Conservation (phyloP, 495 filamentous ascomycete species). For the Trichoderma asperelloides region DNA sequence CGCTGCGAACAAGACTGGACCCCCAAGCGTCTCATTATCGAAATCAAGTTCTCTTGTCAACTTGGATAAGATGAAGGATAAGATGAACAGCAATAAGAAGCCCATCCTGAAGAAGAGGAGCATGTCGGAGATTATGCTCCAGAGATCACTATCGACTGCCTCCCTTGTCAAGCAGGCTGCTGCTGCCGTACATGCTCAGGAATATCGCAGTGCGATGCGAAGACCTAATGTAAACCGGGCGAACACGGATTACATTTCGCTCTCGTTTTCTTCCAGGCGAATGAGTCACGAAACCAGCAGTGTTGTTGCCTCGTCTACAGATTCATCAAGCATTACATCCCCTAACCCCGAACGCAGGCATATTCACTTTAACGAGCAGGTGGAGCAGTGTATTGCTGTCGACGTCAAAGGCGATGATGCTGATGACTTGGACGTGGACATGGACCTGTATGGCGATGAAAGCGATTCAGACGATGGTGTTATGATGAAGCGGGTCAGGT, state of each 20-base stretch:
- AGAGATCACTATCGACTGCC: conserved; percentile 80
- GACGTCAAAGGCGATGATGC: conserved; percentile 68
- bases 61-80: not conserved
- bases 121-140: conserved; percentile 91
- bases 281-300: conserved; percentile 49
- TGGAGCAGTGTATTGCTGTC: conserved; percentile 91
- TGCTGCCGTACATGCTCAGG: conserved; percentile 83
- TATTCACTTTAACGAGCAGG: conserved; percentile 94
- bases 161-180: conserved; percentile 90
- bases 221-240: conserved; percentile 42
- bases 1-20: conserved; percentile 42
- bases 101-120: conserved; percentile 95
- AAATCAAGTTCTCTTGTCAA: conserved; percentile 73
- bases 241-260: conserved; percentile 57
- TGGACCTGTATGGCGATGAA: conserved; percentile 44
- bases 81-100: conserved; percentile 47
- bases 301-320: conserved; percentile 44
- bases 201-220: conserved; percentile 40
- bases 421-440: conserved; percentile 50
- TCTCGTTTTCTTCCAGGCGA: conserved; percentile 46
- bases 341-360: conserved; percentile 65
- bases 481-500: conserved; percentile 63
- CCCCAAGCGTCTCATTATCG: conserved; percentile 48
- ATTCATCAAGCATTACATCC: conserved; percentile 54
- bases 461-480: conserved; percentile 67